phyloP scores from a whole-genome alignment of 352 stramenopile species.

The Globisporangium acanthophoron region DNA sequence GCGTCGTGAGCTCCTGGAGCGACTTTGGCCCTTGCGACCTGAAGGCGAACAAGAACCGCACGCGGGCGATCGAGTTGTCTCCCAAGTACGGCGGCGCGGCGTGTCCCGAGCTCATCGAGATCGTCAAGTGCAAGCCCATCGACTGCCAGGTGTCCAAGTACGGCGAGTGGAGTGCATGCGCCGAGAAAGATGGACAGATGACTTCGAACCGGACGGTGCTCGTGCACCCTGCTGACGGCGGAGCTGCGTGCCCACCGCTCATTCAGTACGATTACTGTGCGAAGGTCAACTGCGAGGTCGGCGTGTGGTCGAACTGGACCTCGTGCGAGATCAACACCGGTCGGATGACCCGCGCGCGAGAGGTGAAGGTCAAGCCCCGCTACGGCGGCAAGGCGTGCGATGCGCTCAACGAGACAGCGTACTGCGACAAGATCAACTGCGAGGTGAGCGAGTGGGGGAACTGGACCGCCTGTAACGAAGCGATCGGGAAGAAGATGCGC shows the following conservation, averaged over 20 bases:
- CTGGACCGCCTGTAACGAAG: conserved; percentile 41
- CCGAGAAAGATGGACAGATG: conserved; percentile 26
- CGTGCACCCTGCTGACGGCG: conserved; percentile 26
- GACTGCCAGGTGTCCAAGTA: conserved; percentile 53
- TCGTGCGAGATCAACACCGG: conserved; percentile 17
- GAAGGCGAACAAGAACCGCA: conserved; percentile 33
- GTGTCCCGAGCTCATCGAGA: conserved; percentile 42
- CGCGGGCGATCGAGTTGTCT: conserved; percentile 23
- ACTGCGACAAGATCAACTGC: conserved; percentile 37
- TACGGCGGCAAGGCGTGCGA: conserved; percentile 14
- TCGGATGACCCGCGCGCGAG: conserved; percentile 17
- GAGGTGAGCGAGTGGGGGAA: conserved; percentile 22
- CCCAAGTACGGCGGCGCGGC: conserved; percentile 24
- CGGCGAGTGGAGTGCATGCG: conserved; percentile 29
- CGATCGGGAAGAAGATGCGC: conserved; percentile 35
- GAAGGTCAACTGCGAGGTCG: conserved; percentile 42
- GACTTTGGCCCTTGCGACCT: conserved; percentile 32
- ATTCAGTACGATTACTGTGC: conserved; percentile 34
- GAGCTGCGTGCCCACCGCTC: conserved; percentile 33
- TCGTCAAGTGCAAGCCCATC: conserved; percentile 42
- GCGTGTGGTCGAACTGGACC: conserved; percentile 23
- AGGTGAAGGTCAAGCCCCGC: conserved; percentile 1
- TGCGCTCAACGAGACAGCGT: conserved; percentile 15
- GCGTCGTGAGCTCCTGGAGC: conserved; percentile 43
- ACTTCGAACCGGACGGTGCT: conserved; percentile 30